Evolutionary conservation across 306 rosid genomes (phyloP).

Genomic region (Pyrus communis): DNA sequence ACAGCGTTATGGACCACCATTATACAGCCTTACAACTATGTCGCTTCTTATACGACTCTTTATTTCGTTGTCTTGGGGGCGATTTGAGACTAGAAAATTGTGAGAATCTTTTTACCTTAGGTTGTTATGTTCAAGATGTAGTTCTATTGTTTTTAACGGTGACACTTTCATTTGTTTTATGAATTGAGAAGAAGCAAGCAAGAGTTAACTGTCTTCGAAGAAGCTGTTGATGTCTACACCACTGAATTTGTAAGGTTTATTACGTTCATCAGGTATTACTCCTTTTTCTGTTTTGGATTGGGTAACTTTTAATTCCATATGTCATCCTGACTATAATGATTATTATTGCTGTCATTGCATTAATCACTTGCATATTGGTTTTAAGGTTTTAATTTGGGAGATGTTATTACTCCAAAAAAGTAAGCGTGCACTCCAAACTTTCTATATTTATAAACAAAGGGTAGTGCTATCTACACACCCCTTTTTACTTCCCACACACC

Average conservation of each 20-base stretch:
- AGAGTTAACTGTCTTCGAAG: slow-evolving; percentile 52
- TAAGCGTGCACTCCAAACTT: too few species aligned
- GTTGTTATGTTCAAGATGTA: background rate
- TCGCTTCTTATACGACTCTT: slow-evolving; percentile 57
- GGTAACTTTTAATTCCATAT: background rate
- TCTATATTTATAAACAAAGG: too few species aligned
- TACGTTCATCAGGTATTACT: slow-evolving; percentile 60
- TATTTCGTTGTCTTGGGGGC: slow-evolving; percentile 58
- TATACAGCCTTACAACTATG: slow-evolving; percentile 76
- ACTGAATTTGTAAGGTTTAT: slow-evolving; percentile 74
- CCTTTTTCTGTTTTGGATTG: background rate
- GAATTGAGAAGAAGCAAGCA: slow-evolving; percentile 44
- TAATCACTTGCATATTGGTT: background rate
- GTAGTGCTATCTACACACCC: too few species aligned
- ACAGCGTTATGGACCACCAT: slow-evolving; percentile 88
- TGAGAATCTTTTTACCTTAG: slow-evolving; percentile 32
- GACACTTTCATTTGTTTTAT: slow-evolving; percentile 7
- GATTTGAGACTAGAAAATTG: slow-evolving; percentile 54
- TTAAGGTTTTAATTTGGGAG: background rate
- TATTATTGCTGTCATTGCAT: background rate
- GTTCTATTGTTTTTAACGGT: background rate
- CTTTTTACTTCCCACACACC: too few species aligned
- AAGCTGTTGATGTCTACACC: slow-evolving; percentile 69
- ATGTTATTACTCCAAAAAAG: too few species aligned
- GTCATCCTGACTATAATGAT: background rate